Percentiles rank a stretch among this genome's conserved stretches.
phyloP scores from a whole-genome alignment of 1,284 basidiomycete species.

The Tausonia pullulans region DNA sequence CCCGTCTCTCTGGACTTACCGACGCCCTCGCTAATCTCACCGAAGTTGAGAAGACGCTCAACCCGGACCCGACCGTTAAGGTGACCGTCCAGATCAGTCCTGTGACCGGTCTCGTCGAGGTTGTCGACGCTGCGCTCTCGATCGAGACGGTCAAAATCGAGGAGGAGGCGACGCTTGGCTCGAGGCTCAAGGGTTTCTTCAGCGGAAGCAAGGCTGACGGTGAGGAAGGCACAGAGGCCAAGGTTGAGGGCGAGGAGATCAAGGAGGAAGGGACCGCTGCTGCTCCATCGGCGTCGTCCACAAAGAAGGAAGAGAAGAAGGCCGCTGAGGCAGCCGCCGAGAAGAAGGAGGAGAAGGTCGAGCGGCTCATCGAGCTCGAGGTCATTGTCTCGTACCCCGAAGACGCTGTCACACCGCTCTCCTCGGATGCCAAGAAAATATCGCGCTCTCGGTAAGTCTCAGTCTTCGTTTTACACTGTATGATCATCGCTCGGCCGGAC shows the following conservation, averaged over 20 bases:
- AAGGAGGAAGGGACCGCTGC: slow-evolving; percentile 24
- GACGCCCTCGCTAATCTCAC: slow-evolving; percentile 64
- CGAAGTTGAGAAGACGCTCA: slow-evolving; percentile 47
- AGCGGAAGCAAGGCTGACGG: slow-evolving; percentile 44
- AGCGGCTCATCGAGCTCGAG: slow-evolving; percentile 45
- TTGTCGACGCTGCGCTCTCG: slow-evolving; percentile 52
- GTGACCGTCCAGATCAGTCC: slow-evolving; percentile 58
- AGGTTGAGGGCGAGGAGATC: slow-evolving; percentile 34
- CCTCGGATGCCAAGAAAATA: slow-evolving; percentile 55
- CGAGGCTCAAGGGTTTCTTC: slow-evolving; percentile 67
- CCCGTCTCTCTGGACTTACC: slow-evolving; percentile 52
- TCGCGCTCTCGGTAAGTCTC: slow-evolving; percentile 52
- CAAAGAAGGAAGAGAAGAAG: slow-evolving; percentile 27
- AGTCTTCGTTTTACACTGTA: not conserved
- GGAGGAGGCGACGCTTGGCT: slow-evolving; percentile 58
- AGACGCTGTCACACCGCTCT: slow-evolving; percentile 57
- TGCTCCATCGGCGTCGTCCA: too few relatives aligned
- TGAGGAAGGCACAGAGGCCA: slow-evolving; percentile 30
- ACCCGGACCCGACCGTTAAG: slow-evolving; percentile 36
- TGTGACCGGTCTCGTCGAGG: slow-evolving; percentile 52
- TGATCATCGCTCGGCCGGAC: not conserved
- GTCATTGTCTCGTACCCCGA: slow-evolving; percentile 45
- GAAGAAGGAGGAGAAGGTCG: slow-evolving; percentile 27
- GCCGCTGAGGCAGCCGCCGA: slow-evolving; percentile 20
- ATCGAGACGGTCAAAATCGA: slow-evolving; percentile 56